Percentiles rank a stretch among this genome's conserved stretches.
phyloP scores from a whole-genome alignment of 106 monocot species.

The Narthecium ossifragum region DNA sequence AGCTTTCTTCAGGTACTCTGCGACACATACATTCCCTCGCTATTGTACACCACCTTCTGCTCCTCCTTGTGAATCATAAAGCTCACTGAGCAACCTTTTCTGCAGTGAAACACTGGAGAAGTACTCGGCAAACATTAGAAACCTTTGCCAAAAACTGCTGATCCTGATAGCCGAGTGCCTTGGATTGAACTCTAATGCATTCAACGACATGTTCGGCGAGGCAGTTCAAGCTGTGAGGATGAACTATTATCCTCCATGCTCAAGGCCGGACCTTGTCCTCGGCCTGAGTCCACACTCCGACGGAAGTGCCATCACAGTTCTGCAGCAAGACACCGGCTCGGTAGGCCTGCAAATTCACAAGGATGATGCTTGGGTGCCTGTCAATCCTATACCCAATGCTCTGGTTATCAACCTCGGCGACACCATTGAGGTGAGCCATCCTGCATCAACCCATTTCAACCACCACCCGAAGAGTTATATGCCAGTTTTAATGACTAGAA shows the following conservation, averaged over 20 bases:
- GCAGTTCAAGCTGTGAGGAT: conserved; percentile 56
- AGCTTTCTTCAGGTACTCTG: conserved; percentile 32
- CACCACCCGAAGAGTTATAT: not conserved
- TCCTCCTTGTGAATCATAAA: not conserved
- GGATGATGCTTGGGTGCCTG: conserved; percentile 34
- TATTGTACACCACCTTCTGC: not conserved
- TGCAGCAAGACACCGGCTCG: conserved; percentile 40
- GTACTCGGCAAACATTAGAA: conserved; percentile 40
- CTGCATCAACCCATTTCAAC: not conserved
- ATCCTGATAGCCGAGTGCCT: conserved; percentile 31
- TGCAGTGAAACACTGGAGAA: conserved; percentile 45
- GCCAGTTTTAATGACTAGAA: not conserved
- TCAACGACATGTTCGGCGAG: conserved; percentile 52
- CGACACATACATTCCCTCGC: not conserved
- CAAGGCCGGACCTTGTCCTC: conserved; percentile 53
- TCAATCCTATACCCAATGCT: conserved; percentile 36
- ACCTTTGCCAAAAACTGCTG: conserved; percentile 34
- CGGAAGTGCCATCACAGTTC: conserved; percentile 51
- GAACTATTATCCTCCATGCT: conserved; percentile 69
- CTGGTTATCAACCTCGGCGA: conserved; percentile 72
- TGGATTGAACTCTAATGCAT: conserved; percentile 9
- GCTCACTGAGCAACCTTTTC: too few species aligned
- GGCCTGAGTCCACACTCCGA: conserved; percentile 66
- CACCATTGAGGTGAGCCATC: conserved; percentile 38
- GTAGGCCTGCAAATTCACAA: conserved; percentile 50